A percentile compares a stretch with the other conserved stretches of the same genome.
These are phyloP conservation scores for Scenedesmus sp. DNA, from an alignment of 163 green algal species.

Conservation along the genomic window DNA sequence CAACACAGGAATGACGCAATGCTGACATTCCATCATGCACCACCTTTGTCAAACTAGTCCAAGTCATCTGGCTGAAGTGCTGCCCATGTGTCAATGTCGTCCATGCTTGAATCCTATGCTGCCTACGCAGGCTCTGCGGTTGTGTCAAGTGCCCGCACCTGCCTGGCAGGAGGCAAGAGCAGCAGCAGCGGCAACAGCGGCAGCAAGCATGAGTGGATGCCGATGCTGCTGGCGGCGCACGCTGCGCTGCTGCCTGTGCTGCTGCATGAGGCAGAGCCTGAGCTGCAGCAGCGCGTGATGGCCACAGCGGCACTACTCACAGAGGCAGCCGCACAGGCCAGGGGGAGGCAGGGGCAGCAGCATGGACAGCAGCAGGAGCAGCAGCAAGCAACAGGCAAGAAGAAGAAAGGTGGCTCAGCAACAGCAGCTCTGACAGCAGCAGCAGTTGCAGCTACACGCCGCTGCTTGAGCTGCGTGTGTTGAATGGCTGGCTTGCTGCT, in stretches of 20 bases:
- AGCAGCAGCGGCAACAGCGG: conserved; percentile 15
- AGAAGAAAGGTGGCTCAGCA: too few species aligned
- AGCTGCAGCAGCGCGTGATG: background rate
- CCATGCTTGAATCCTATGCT: too few species aligned
- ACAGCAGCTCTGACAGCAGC: background rate
- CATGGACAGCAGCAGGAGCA: background rate
- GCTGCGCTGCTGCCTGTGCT: conserved; percentile 25
- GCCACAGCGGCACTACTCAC: background rate
- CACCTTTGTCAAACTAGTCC: too few species aligned
- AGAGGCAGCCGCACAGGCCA: background rate
- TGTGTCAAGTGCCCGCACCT: conserved; percentile 8
- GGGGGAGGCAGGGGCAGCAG: background rate
- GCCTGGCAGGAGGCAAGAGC: conserved; percentile 24
- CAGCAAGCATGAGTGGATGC: background rate
- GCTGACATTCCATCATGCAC: too few species aligned
- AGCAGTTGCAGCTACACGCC: background rate
- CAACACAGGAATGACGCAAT: too few species aligned
- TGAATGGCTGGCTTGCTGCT: conserved; percentile 13
- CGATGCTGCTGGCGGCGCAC: conserved; percentile 6
- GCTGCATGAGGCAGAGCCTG: background rate
- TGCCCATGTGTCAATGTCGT: too few species aligned
- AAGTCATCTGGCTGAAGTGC: background rate
- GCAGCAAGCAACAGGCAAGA: background rate
- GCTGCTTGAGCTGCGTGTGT: conserved; percentile 7
- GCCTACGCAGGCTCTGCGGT: background rate